phyloP scores from a whole-genome alignment of 2,329 filamentous ascomycete genomes.

The Dactylellina leptospora region DNA sequence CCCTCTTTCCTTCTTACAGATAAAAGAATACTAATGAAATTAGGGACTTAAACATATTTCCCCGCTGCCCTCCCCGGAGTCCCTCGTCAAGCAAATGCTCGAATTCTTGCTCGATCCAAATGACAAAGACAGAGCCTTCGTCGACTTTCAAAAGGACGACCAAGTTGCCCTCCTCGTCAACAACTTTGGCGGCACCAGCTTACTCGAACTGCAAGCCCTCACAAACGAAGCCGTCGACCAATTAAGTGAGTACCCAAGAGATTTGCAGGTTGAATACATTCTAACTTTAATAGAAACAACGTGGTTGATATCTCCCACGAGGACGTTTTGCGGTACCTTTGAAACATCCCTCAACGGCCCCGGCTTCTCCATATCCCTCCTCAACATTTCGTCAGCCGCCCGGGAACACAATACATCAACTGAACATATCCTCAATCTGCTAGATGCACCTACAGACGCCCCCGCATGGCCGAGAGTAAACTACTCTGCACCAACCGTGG shows the following conservation, averaged over 20 bases:
- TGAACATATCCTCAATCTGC: constrained; percentile 68
- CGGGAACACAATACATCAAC: constrained; percentile 64
- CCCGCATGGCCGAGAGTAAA: constrained; percentile 73
- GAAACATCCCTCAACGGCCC: constrained; percentile 77
- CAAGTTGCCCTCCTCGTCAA: constrained; percentile 75
- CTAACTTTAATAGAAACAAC: constrained; percentile 60
- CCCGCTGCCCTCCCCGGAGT: constrained; percentile 65
- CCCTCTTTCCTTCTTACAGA: constrained; percentile 29
- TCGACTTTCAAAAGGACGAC: constrained; percentile 71
- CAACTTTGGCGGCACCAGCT: constrained; percentile 77
- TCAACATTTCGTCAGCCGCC: constrained; percentile 71
- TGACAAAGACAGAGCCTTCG: constrained; percentile 76
- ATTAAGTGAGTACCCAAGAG: constrained; percentile 60
- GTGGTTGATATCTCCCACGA: constrained; percentile 70
- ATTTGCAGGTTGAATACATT: not conserved
- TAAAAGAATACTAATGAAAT: not conserved
- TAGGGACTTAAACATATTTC: constrained; percentile 64
- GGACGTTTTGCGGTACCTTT: constrained; percentile 73
- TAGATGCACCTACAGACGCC: constrained; percentile 74
- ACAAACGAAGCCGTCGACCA: constrained; percentile 74
- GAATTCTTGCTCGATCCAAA: constrained; percentile 70
- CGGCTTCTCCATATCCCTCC: constrained; percentile 74
- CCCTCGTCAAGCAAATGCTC: constrained; percentile 72
- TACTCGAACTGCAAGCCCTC: constrained; percentile 76
- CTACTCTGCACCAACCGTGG: constrained; percentile 65